phyloP scores from a whole-genome alignment of 176 grass and related monocot genomes.

The Paspalum vaginatum region DNA sequence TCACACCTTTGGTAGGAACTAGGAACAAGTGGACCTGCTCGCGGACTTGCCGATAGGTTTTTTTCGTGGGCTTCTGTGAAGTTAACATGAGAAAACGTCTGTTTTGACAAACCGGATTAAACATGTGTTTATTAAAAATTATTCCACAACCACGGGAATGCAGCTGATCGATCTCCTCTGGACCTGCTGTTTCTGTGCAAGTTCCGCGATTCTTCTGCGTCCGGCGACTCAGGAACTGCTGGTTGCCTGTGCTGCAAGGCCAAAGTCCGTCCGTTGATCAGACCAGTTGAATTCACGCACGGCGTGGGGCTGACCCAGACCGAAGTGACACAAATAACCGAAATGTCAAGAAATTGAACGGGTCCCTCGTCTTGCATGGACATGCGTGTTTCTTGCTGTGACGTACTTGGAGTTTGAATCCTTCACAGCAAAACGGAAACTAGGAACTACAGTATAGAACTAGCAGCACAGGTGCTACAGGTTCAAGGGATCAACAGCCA shows the following conservation, averaged over 20 bases:
- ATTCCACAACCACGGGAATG: too few relatives aligned
- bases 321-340: background rate
- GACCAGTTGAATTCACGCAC: background rate
- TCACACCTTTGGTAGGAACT: too few relatives aligned
- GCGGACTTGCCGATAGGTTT: too few relatives aligned
- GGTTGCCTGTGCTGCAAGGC: background rate
- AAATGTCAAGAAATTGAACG: background rate
- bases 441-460: background rate
- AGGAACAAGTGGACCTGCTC: too few relatives aligned
- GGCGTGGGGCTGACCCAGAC: background rate
- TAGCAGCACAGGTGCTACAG: background rate
- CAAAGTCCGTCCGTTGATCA: background rate
- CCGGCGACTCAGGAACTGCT: background rate
- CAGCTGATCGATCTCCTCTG: too few relatives aligned
- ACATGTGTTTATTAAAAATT: too few relatives aligned
- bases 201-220: background rate
- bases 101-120: too few relatives aligned
- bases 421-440: background rate
- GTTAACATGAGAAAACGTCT: background rate
- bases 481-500: background rate
- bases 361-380: background rate
- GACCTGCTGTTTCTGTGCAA: too few relatives aligned
- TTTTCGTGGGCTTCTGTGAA: too few relatives aligned
- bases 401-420: background rate
- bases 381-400: background rate